These are phyloP conservation scores for Drechslera avenae DNA, from an alignment of 2,329 filamentous ascomycete genomes.

Conservation along the genomic window DNA sequence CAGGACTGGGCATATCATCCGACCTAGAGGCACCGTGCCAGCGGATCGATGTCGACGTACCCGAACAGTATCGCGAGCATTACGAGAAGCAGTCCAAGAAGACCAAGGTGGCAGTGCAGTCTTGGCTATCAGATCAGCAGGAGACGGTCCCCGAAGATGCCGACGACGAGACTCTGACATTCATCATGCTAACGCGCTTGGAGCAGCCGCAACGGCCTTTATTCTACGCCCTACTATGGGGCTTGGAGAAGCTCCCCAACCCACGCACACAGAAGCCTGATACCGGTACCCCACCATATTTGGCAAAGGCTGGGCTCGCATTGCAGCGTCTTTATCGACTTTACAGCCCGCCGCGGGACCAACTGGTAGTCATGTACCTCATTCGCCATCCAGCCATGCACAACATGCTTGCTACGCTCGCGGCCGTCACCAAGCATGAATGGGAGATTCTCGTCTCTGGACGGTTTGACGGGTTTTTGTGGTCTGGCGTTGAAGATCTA, in stretches of 20 bases:
- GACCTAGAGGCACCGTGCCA: conserved; percentile 64
- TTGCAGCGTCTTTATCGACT: conserved; percentile 86
- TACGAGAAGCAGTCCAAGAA: conserved; percentile 92
- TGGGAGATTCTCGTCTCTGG: conserved; percentile 96
- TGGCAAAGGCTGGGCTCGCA: conserved; percentile 76
- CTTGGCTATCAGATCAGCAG: conserved; percentile 82
- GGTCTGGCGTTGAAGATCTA: conserved; percentile 79
- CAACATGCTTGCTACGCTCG: conserved; percentile 82
- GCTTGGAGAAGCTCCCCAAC: conserved; percentile 58
- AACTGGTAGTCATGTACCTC: conserved; percentile 83
- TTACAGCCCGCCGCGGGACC: conserved; percentile 73
- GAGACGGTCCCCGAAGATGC: conserved; percentile 83
- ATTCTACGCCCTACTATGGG: conserved; percentile 79
- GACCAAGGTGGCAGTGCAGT: conserved; percentile 87
- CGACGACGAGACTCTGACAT: conserved; percentile 90
- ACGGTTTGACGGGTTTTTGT: conserved; percentile 92
- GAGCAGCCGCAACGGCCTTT: conserved; percentile 74
- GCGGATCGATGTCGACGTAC: conserved; percentile 91
- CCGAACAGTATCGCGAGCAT: conserved; percentile 89
- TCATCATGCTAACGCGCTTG: conserved; percentile 90
- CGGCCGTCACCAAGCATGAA: conserved; percentile 87
- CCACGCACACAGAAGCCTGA: conserved; percentile 70
- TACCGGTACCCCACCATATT: conserved; percentile 68
- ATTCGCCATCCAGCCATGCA: conserved; percentile 82
- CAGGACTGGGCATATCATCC: conserved; percentile 62